Base-by-base conservation (phyloP, 192 early-diverging fungal species). In the Umbelopsis vinacea region DNA sequence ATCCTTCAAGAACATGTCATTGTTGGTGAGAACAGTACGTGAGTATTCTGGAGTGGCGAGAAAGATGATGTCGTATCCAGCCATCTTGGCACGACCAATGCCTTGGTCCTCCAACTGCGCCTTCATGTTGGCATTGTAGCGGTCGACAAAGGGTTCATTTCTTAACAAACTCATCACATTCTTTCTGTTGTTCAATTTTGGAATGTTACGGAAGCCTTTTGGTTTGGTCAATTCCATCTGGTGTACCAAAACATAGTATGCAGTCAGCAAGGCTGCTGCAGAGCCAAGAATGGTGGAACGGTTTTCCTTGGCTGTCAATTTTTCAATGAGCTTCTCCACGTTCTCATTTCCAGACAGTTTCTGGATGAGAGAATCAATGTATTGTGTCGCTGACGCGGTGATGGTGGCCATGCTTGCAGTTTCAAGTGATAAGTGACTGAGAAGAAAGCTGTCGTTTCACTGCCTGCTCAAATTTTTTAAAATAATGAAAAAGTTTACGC, bases 301-400 rank as follows among this genome's bases (percentile, higher is more conserved):
- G n/a, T 63, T 63, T 12, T 35, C 33, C 57, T 63, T 63, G 26
- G 29, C 26, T 19, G 57, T 63, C 7, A 63, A 26, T 15, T 63
- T 29, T 4, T 29, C 57, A 37, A 35, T 63, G 3, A 63, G 57
- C 11, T 63, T 63, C 8, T 11, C 29, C 57, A 63, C 33, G 1
- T 26, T 63, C 57, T 37, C 57, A 37, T 63, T 29, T 0, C 57
- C 57, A 37, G 57, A 35, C 12, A 63, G 15, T n/a, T 63, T 29
- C 14, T 63, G 26, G 10, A 63, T n/a, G 14, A 63, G 15, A 63
- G 57, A 63, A 14, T 63, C 57, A 63, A 63, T 35, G 33, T 63
- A 63, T 33, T 63, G 57, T 19, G 33, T 37, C 0, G 57, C 33
- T n/a, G 57, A 63, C 2, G 57, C 57, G 7, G 57, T 63, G 12